These are phyloP conservation scores for Drechslerella dactyloides DNA, from an alignment of 2,329 filamentous ascomycete genomes.

Conservation along the genomic window DNA sequence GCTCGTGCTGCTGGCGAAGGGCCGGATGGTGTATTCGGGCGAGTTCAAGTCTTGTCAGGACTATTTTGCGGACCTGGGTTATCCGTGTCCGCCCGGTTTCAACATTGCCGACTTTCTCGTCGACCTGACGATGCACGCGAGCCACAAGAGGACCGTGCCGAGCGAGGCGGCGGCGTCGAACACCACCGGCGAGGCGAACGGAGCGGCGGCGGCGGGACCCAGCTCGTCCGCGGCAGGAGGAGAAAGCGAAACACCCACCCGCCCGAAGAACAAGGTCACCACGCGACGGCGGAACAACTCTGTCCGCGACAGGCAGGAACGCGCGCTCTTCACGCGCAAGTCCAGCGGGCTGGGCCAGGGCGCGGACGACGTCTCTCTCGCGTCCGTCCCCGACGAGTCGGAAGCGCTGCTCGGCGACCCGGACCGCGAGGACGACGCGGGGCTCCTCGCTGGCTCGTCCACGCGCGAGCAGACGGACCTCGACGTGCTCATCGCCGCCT, in stretches of 20 bases:
- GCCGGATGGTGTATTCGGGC: slow-evolving; percentile 90
- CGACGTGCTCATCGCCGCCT: slow-evolving; percentile 78
- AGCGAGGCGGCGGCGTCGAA: slow-evolving; percentile 71
- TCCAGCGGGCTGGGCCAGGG: slow-evolving; percentile 61
- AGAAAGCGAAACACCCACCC: slow-evolving; percentile 11
- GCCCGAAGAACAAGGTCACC: not conserved
- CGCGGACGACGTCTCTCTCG: slow-evolving; percentile 66
- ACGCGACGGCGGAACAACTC: slow-evolving; percentile 74
- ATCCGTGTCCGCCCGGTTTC: slow-evolving; percentile 92
- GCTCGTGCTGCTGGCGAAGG: slow-evolving; percentile 86
- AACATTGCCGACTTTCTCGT: slow-evolving; percentile 99
- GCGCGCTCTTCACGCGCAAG: slow-evolving; percentile 86
- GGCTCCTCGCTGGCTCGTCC: slow-evolving; percentile 61
- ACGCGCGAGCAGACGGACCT: slow-evolving; percentile 74
- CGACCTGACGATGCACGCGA: slow-evolving; percentile 95
- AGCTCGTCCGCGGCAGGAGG: slow-evolving; percentile 67
- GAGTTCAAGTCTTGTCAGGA: slow-evolving; percentile 85
- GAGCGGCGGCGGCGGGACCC: slow-evolving; percentile 62
- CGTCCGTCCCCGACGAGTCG: slow-evolving; percentile 59
- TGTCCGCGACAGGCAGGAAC: slow-evolving; percentile 82
- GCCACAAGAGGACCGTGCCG: slow-evolving; percentile 64
- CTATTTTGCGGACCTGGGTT: slow-evolving; percentile 92
- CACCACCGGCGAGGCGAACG: slow-evolving; percentile 64
- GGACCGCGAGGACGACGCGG: slow-evolving; percentile 60
- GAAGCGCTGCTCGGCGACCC: slow-evolving; percentile 41